Conservation (phyloP, 129 eudicot genomes). For the Chrysanthemum makinoi region DNA sequence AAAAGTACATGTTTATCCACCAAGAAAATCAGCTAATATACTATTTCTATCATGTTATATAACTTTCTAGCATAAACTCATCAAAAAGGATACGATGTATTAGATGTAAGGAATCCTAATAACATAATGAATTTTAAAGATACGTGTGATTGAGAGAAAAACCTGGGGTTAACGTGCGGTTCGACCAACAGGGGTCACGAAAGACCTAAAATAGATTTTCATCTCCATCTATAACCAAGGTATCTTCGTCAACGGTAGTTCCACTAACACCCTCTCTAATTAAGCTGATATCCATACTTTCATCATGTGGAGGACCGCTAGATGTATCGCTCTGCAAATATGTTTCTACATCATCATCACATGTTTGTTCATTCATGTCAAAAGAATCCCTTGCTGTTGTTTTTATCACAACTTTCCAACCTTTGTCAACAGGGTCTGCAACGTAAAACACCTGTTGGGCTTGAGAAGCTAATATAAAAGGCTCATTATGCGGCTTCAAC, state of each 20-base stretch:
- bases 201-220: background rate
- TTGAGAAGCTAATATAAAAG: no score
- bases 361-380: constrained; percentile 17
- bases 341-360: constrained; percentile 14
- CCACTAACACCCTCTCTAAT: constrained; percentile 4
- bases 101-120: no score
- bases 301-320: constrained; percentile 5
- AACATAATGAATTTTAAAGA: no score
- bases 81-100: no score
- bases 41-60: no score
- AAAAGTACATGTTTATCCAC: no score
- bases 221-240: background rate
- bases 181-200: background rate
- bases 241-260: background rate
- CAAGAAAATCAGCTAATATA: no score
- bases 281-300: constrained; percentile 8
- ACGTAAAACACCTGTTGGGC: no score
- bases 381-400: constrained; percentile 21
- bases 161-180: background rate
- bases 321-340: constrained; percentile 3
- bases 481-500: no score
- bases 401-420: constrained; percentile 16
- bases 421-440: no score
- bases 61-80: no score
- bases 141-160: background rate